A percentile compares a stretch with the other conserved stretches of the same genome.
phyloP scores from a whole-genome alignment of 176 grass and related monocot genomes.

The Paspalum notatum region DNA sequence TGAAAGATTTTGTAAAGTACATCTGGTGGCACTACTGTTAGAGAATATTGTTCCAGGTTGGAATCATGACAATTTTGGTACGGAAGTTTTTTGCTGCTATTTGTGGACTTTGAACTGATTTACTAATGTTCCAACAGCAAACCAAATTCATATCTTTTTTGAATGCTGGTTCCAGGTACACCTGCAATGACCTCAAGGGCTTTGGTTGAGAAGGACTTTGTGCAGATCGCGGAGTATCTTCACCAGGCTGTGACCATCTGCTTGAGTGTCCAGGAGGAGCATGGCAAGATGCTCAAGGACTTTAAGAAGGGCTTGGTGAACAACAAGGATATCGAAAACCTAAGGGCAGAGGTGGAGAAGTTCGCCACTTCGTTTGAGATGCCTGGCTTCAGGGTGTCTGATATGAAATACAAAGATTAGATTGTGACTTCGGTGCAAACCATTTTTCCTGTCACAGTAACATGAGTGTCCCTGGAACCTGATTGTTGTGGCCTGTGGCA shows the following conservation, averaged over 20 bases:
- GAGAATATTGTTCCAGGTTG: not conserved
- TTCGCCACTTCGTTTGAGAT: conserved; percentile 74
- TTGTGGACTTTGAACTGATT: not conserved
- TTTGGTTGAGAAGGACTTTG: conserved; percentile 81
- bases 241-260: conserved; percentile 65
- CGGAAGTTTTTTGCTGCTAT: not conserved
- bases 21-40: not conserved
- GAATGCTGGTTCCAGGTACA: conserved; percentile 51
- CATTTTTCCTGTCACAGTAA: not conserved
- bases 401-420: conserved; percentile 86
- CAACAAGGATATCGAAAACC: conserved; percentile 63
- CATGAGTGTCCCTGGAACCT: not conserved
- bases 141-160: conserved; percentile 14
- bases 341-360: conserved; percentile 69
- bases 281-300: conserved; percentile 61
- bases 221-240: conserved; percentile 70
- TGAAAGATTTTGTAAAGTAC: not conserved
- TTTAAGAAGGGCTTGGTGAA: conserved; percentile 64
- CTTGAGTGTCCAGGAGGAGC: conserved; percentile 68
- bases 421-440: not conserved
- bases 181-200: conserved; percentile 95
- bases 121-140: not conserved
- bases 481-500: not conserved
- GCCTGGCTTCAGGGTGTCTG: conserved; percentile 74
- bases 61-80: not conserved